Evolutionary conservation across 176 grass and related monocot species (phyloP).

Genomic region (Eragrostis nindensis): DNA sequence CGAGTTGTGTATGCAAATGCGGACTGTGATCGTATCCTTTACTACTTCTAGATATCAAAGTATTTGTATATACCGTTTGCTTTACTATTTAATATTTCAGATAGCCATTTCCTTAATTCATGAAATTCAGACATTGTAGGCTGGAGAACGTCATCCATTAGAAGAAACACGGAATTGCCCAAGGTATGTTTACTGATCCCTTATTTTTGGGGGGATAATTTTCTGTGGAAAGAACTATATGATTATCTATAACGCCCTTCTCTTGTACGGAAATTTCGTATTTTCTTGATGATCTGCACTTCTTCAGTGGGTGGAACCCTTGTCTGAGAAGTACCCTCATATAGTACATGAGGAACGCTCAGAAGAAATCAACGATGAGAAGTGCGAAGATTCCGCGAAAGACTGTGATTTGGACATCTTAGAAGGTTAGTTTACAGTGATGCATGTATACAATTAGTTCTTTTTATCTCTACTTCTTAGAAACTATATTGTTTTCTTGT

Average conservation of each 20-base stretch:
- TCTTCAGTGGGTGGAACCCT: conserved; percentile 55
- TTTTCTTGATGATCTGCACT: conserved; percentile 29
- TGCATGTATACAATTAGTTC: background rate
- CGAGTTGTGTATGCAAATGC: conserved; percentile 82
- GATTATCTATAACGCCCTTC: conserved; percentile 1
- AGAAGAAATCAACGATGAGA: conserved; percentile 52
- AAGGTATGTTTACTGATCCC: conserved; percentile 53
- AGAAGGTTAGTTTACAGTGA: conserved; percentile 71
- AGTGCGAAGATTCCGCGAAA: conserved; percentile 46
- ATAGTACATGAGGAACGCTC: conserved; percentile 75
- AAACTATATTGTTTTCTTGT: background rate
- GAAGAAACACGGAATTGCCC: conserved; percentile 82
- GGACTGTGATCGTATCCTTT: conserved; percentile 92
- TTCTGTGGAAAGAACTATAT: background rate
- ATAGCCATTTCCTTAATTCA: conserved; percentile 46
- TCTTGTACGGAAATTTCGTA: background rate
- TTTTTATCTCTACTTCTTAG: conserved; percentile 7
- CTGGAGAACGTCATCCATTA: conserved; percentile 97
- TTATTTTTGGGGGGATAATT: background rate
- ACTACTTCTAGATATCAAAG: background rate
- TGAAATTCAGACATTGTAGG: conserved; percentile 84
- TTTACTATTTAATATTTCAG: background rate
- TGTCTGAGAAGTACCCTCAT: conserved; percentile 83
- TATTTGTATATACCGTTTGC: background rate
- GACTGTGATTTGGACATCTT: conserved; percentile 57